Conservation (phyloP, 1,284 basidiomycete species). For the Schizopora paradoxa region DNA sequence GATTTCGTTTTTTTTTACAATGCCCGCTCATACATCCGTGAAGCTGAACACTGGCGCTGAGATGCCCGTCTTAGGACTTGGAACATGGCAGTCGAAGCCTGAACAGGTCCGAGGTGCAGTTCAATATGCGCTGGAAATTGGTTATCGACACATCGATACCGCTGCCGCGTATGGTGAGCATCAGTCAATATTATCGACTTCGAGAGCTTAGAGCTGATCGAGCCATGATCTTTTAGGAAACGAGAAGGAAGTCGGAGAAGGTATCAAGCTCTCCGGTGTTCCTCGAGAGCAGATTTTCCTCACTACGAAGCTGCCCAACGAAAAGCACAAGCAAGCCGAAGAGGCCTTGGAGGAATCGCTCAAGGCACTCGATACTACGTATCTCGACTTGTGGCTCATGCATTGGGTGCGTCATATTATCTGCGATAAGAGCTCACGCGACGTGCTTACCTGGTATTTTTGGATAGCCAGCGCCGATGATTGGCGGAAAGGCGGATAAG, state of each 20-base stretch:
- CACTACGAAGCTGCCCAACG: constrained; percentile 75
- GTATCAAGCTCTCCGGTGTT: constrained; percentile 70
- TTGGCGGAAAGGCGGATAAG: constrained; percentile 44
- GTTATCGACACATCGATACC: constrained; percentile 76
- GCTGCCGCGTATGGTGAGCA: constrained; percentile 37
- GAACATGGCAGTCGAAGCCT: constrained; percentile 76
- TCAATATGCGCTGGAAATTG: constrained; percentile 63
- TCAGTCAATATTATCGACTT: neutral
- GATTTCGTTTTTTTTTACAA: too few species aligned
- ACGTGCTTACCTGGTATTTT: too few species aligned
- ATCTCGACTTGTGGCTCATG: constrained; percentile 61
- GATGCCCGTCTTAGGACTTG: constrained; percentile 75
- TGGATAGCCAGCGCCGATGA: constrained; percentile 71
- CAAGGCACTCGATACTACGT: constrained; percentile 61
- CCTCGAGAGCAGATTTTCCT: constrained; percentile 65
- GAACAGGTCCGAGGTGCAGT: constrained; percentile 50
- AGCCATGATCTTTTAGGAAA: constrained; percentile 34
- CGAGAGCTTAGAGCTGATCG: constrained; percentile 4
- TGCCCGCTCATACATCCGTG: constrained; percentile 43
- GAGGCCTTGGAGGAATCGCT: constrained; percentile 71
- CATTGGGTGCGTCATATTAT: constrained; percentile 1
- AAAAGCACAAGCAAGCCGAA: constrained; percentile 56
- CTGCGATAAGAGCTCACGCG: too few species aligned
- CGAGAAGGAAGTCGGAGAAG: constrained; percentile 71
- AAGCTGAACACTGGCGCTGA: constrained; percentile 69